phyloP scores from a whole-genome alignment of 2,329 filamentous ascomycete genomes.

The Verruconis gallopava region DNA sequence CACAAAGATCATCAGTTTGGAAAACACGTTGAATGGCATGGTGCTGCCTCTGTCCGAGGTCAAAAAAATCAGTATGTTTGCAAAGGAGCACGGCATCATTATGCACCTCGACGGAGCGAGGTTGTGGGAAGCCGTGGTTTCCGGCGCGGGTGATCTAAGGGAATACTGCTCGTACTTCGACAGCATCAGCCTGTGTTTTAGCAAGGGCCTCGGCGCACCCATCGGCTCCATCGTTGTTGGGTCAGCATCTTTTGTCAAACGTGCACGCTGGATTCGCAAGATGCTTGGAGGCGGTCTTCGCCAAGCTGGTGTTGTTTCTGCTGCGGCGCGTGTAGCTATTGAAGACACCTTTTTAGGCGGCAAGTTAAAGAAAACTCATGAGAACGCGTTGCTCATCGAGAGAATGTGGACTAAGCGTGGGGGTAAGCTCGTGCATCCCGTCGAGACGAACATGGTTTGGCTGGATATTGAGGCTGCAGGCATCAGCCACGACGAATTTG shows the following conservation, averaged over 20 bases:
- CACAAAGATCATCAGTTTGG: constrained; percentile 67
- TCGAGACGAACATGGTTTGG: constrained; percentile 92
- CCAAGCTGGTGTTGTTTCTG: constrained; percentile 63
- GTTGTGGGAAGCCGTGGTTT: constrained; percentile 67
- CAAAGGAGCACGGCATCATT: constrained; percentile 45
- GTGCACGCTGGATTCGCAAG: constrained; percentile 66
- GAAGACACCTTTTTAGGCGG: constrained; percentile 67
- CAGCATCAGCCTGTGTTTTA: constrained; percentile 65
- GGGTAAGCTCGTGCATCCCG: constrained; percentile 53
- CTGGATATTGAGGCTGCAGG: constrained; percentile 54
- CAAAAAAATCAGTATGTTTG: constrained; percentile 57
- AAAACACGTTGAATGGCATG: constrained; percentile 73
- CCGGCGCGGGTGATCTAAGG: constrained; percentile 51
- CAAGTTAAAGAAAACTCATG: constrained; percentile 47
- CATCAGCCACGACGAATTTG: constrained; percentile 39
- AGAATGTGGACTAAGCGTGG: constrained; percentile 56
- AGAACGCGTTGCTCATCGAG: constrained; percentile 48
- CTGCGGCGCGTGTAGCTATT: constrained; percentile 62
- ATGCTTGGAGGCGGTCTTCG: constrained; percentile 66
- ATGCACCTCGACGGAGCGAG: constrained; percentile 71
- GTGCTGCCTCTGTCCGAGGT: constrained; percentile 66
- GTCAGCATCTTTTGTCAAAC: constrained; percentile 44
- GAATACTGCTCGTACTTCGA: constrained; percentile 61
- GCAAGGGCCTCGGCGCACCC: constrained; percentile 70
- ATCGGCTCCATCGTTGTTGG: constrained; percentile 64